phyloP scores from a whole-genome alignment of 1,284 basidiomycete genomes.

The Papiliotrema laurentii region DNA sequence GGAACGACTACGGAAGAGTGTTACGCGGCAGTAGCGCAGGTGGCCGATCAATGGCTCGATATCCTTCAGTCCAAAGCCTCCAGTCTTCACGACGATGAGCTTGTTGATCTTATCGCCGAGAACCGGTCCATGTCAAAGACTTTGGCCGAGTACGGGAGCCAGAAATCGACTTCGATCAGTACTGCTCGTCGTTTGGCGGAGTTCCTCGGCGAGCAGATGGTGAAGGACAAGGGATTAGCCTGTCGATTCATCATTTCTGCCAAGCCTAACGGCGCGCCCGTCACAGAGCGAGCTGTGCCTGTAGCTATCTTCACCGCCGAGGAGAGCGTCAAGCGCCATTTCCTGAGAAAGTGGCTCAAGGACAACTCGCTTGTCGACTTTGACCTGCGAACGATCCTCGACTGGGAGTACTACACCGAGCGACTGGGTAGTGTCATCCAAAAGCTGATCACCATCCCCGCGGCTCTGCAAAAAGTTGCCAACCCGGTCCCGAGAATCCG shows the following conservation, averaged over 20 bases:
- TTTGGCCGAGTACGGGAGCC: constrained; percentile 88
- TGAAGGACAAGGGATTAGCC: constrained; percentile 97
- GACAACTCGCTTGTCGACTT: constrained; percentile 85
- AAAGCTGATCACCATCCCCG: constrained; percentile 98
- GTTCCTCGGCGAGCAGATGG: constrained; percentile 97
- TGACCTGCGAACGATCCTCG: constrained; percentile 89
- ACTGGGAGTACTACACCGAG: constrained; percentile 99
- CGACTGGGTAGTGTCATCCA: constrained; percentile 96
- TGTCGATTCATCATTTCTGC: constrained; percentile 99
- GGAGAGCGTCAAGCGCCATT: constrained; percentile 79
- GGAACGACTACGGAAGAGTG: constrained; percentile 92
- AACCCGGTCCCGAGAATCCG: constrained; percentile 95
- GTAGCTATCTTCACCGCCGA: constrained; percentile 99
- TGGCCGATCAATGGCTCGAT: constrained; percentile 97
- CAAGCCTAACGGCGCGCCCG: constrained; percentile 87
- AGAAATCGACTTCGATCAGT: constrained; percentile 98
- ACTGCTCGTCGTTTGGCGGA: constrained; percentile 93
- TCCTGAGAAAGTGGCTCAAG: constrained; percentile 94
- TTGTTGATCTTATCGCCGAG: constrained; percentile 97
- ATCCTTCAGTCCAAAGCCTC: constrained; percentile 84
- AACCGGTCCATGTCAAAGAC: constrained; percentile 98
- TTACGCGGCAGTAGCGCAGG: constrained; percentile 86
- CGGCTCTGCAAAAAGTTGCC: constrained; percentile 93
- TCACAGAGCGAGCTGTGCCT: constrained; percentile 94
- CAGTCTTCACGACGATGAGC: constrained; percentile 80